Conservation (phyloP, 768 basidiomycete species). For the Dioszegia aurantiaca region DNA sequence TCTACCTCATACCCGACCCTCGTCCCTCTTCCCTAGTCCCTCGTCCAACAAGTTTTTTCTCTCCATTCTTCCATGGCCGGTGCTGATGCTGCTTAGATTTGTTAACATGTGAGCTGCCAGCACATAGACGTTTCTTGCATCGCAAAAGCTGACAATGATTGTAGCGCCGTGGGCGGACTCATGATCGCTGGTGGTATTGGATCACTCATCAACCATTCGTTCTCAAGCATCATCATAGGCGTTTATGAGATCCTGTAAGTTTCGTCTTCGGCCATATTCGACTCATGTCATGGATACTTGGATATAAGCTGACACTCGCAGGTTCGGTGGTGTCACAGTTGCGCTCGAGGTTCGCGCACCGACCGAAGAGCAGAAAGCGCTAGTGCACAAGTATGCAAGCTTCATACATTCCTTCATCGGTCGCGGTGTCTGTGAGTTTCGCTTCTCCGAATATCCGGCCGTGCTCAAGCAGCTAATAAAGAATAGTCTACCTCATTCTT, state of each 20-base stretch:
- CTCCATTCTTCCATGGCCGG: too few relatives aligned
- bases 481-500: conserved; percentile 46
- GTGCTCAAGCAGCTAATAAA: too few relatives aligned
- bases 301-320: conserved; percentile 15
- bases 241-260: conserved; percentile 50
- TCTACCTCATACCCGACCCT: too few relatives aligned
- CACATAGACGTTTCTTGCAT: background rate
- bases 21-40: too few relatives aligned
- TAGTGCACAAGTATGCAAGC: conserved; percentile 50
- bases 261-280: background rate
- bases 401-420: conserved; percentile 52
- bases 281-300: background rate
- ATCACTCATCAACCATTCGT: conserved; percentile 47
- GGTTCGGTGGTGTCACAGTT: conserved; percentile 44
- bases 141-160: conserved; percentile 1
- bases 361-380: conserved; percentile 48
- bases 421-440: conserved; percentile 50
- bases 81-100: conserved; percentile 6
- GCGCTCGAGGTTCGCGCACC: conserved; percentile 48
- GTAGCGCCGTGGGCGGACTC: conserved; percentile 46
- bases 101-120: conserved; percentile 42
- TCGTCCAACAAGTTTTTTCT: too few relatives aligned
- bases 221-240: conserved; percentile 52
- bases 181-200: conserved; percentile 48
- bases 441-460: too few relatives aligned